These are phyloP conservation scores for Ceraceosorus bombacis DNA, from an alignment of 1,284 basidiomycete genomes.

Conservation along the genomic window DNA sequence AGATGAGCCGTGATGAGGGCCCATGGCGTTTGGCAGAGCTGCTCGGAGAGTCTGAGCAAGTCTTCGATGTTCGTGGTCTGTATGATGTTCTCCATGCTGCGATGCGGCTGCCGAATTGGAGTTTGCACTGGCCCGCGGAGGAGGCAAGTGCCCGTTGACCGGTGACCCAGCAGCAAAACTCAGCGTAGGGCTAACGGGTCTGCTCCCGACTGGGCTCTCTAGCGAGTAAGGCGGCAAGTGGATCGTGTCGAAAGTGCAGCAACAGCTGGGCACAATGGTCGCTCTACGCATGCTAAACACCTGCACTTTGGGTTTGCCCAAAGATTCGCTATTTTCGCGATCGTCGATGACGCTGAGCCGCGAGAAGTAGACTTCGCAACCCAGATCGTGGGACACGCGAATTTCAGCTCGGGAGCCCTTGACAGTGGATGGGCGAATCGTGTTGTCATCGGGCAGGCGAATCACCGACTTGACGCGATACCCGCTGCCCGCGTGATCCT, in stretches of 20 bases:
- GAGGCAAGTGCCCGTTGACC: neutral
- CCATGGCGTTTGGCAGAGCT: conserved; percentile 6
- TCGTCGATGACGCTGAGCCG: conserved; percentile 36
- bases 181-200: conserved; percentile 30
- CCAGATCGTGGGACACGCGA: conserved; percentile 43
- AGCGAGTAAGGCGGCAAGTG: conserved; percentile 45
- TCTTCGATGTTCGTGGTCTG: conserved; percentile 36
- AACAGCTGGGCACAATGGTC: conserved; percentile 38
- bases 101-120: neutral
- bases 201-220: conserved; percentile 32
- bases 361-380: conserved; percentile 44
- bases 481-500: conserved; percentile 11
- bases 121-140: conserved; percentile 4
- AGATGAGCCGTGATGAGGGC: neutral
- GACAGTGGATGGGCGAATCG: conserved; percentile 39
- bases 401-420: conserved; percentile 43
- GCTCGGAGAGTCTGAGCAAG: conserved; percentile 10
- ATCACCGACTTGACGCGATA: conserved; percentile 42
- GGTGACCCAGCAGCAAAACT: neutral
- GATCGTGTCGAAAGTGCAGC: conserved; percentile 41
- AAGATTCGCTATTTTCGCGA: conserved; percentile 33
- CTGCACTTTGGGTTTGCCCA: conserved; percentile 43
- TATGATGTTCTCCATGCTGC: conserved; percentile 9
- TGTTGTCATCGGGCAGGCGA: conserved; percentile 41
- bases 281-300: conserved; percentile 44